phyloP scores from a whole-genome alignment of 164 flowering plant species.

The Vitis labrusca region DNA sequence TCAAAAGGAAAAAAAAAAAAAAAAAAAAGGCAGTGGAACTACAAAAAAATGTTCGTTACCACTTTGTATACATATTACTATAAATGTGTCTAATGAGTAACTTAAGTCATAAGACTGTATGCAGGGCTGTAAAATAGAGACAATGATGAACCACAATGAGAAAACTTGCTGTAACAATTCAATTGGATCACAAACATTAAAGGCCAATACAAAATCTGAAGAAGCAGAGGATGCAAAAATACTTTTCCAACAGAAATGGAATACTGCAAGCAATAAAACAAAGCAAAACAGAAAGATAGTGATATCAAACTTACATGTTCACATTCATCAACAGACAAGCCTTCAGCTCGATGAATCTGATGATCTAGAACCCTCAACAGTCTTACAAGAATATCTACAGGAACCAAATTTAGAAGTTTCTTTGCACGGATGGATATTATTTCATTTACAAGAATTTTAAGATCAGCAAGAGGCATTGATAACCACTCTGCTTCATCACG shows the following conservation, averaged over 20 bases:
- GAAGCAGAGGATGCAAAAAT: background rate
- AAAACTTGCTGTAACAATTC: no score
- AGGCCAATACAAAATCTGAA: background rate
- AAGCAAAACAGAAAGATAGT: background rate
- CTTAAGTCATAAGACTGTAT: no score
- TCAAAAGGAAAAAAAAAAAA: no score
- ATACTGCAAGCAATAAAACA: background rate
- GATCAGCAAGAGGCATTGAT: conserved; percentile 56
- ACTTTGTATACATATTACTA: no score
- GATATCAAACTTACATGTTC: conserved; percentile 61
- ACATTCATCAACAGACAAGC: conserved; percentile 71
- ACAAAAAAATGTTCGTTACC: no score
- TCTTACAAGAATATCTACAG: conserved; percentile 71
- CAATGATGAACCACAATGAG: no score
- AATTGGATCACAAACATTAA: background rate
- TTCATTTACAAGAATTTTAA: conserved; percentile 68
- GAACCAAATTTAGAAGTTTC: conserved; percentile 73
- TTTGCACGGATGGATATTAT: conserved; percentile 67
- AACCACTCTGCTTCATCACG: conserved; percentile 73
- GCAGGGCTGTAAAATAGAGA: no score
- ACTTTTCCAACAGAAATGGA: no score
- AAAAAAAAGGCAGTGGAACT: no score
- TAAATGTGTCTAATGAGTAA: no score
- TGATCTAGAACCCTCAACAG: conserved; percentile 72
- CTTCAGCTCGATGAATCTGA: conserved; percentile 89